Evolutionary conservation across 345 rosid species (phyloP).

Genomic region (Pistacia atlantica): DNA sequence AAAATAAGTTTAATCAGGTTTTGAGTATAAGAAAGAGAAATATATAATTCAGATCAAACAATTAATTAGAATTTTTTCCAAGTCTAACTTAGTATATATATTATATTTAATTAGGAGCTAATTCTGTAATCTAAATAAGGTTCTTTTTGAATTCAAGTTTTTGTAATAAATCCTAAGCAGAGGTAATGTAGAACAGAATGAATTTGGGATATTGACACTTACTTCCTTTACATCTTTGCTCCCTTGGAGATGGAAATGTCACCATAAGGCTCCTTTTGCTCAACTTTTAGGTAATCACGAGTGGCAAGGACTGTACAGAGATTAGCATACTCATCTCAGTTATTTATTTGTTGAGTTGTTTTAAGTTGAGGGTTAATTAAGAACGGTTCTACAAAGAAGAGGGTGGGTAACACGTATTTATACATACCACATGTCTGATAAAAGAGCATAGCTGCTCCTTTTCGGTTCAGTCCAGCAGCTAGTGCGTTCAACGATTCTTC

Average conservation of each 20-base stretch:
- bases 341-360: background rate
- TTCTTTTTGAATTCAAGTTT: background rate
- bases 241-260: conserved; percentile 78
- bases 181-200: background rate
- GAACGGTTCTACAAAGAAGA: background rate
- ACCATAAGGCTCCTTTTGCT: conserved; percentile 63
- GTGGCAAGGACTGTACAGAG: conserved; percentile 66
- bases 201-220: background rate
- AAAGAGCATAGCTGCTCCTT: conserved; percentile 79
- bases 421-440: conserved; percentile 79
- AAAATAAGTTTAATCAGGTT: background rate
- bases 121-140: background rate
- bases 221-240: conserved; percentile 45
- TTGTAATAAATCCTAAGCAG: background rate
- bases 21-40: background rate
- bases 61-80: background rate
- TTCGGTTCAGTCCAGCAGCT: conserved; percentile 66
- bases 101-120: background rate
- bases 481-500: conserved; percentile 70
- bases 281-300: conserved; percentile 55
- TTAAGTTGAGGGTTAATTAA: background rate
- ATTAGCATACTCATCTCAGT: background rate
- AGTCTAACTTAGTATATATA: background rate
- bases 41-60: background rate
- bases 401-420: conserved; percentile 10